Conservation (phyloP, 1,139 yeast species). For the Lodderomyces beijingensis region DNA sequence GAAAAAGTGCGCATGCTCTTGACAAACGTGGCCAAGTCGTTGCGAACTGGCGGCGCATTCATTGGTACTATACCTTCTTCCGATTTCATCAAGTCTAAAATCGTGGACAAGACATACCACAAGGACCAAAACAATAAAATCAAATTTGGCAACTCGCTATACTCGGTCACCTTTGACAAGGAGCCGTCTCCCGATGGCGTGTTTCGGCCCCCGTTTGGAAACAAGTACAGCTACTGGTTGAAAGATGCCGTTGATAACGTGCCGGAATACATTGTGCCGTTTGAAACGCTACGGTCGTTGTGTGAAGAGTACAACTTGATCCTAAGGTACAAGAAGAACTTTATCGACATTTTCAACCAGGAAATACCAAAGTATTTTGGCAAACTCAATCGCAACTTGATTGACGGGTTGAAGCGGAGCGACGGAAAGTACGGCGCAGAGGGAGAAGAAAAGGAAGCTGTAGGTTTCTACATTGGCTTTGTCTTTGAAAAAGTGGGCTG, state of each 20-base stretch:
- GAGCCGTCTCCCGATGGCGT: slow-evolving; percentile 70
- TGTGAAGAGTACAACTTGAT: slow-evolving; percentile 83
- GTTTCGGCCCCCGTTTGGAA: slow-evolving; percentile 77
- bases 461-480: slow-evolving; percentile 80
- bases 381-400: slow-evolving; percentile 57
- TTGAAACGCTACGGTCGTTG: slow-evolving; percentile 75
- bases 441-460: slow-evolving; percentile 83
- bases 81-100: slow-evolving; percentile 69
- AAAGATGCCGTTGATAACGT: slow-evolving; percentile 95
- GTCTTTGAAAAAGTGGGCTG: slow-evolving; percentile 70
- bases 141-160: slow-evolving; percentile 82
- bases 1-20: slow-evolving; percentile 69
- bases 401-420: slow-evolving; percentile 64
- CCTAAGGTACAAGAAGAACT: slow-evolving; percentile 69
- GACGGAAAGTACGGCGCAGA: slow-evolving; percentile 86
- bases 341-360: slow-evolving; percentile 76
- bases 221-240: slow-evolving; percentile 73
- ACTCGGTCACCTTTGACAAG: slow-evolving; percentile 72
- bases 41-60: slow-evolving; percentile 79
- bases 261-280: slow-evolving; percentile 97
- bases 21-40: slow-evolving; percentile 69
- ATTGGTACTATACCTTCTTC: slow-evolving; percentile 94
- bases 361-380: slow-evolving; percentile 67
- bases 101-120: slow-evolving; percentile 40
- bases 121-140: slow-evolving; percentile 36